phyloP scores from a whole-genome alignment of 1,139 yeast genomes.

The Saccharomyces hybrid region DNA sequence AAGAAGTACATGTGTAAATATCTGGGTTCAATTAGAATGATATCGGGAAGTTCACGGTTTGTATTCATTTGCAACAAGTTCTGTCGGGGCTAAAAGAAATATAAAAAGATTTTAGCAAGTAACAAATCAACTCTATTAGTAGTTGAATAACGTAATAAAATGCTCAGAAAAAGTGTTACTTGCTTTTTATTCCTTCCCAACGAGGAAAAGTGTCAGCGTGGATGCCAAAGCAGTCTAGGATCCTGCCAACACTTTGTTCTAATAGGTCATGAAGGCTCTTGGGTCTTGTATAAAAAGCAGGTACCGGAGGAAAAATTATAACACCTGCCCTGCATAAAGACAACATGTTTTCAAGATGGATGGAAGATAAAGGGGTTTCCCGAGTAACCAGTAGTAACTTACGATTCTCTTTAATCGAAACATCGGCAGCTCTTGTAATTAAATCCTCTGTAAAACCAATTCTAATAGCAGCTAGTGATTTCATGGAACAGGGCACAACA shows the following conservation, averaged over 20 bases:
- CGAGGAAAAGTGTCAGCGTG: conserved; percentile 17
- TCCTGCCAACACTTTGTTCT: conserved; percentile 21
- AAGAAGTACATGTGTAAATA: background rate
- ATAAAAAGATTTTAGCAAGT: background rate
- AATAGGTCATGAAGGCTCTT: conserved; percentile 16
- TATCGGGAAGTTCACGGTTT: background rate
- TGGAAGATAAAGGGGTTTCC: conserved; percentile 23
- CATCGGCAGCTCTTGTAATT: conserved; percentile 25
- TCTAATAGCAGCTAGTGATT: conserved; percentile 21
- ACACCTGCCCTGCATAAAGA: conserved; percentile 15
- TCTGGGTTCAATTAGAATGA: background rate
- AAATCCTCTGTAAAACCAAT: conserved; percentile 24
- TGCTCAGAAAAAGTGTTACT: background rate
- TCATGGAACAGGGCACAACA: conserved; percentile 26
- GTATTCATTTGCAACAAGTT: background rate
- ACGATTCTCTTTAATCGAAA: conserved; percentile 21
- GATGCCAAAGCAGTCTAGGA: conserved; percentile 18
- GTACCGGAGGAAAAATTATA: conserved; percentile 25
- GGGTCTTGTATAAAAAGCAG: conserved; percentile 24
- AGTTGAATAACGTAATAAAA: background rate
- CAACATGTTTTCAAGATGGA: conserved; percentile 24
- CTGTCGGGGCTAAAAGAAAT: background rate
- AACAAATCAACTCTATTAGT: background rate
- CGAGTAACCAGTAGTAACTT: conserved; percentile 17
- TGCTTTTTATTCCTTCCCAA: conserved; percentile 15